Percentiles rank a stretch among this genome's conserved stretches.
These are phyloP conservation scores for Alternaria dauci DNA, from an alignment of 2,329 filamentous ascomycete species.

Conservation along the genomic window DNA sequence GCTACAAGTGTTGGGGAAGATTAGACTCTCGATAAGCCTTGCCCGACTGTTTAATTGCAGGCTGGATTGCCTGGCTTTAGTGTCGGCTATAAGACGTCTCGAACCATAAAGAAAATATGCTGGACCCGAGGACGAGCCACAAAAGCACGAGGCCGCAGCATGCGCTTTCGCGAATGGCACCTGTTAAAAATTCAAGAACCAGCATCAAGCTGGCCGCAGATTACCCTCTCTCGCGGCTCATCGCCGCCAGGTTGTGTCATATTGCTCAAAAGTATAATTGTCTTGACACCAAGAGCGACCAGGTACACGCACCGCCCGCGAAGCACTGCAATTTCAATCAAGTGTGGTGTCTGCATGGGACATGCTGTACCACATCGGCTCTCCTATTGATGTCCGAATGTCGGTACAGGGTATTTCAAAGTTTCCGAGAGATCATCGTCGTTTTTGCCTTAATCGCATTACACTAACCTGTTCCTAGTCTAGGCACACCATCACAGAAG, in stretches of 20 bases:
- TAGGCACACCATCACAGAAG: constrained; percentile 3
- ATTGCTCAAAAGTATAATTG: neutral
- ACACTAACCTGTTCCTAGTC: constrained; percentile 16
- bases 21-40: neutral
- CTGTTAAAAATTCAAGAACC: neutral
- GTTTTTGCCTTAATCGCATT: neutral
- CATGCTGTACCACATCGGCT: constrained; percentile 13
- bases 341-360: neutral
- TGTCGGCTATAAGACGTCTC: neutral
- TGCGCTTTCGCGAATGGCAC: neutral
- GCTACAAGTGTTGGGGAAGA: neutral
- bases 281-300: neutral
- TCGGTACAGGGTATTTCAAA: constrained; percentile 6
- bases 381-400: constrained; percentile 13
- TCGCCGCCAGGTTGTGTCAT: neutral
- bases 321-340: neutral
- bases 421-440: constrained; percentile 15
- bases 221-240: neutral
- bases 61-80: neutral
- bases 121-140: neutral
- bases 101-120: neutral
- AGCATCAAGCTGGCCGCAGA: neutral
- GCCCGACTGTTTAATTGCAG: neutral
- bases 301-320: neutral
- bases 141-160: neutral